Evolutionary conservation across 2,329 filamentous ascomycete genomes (phyloP), one percentile per base, ranked within the genome.

Genomic region (Diaporthe destruens): DNA sequence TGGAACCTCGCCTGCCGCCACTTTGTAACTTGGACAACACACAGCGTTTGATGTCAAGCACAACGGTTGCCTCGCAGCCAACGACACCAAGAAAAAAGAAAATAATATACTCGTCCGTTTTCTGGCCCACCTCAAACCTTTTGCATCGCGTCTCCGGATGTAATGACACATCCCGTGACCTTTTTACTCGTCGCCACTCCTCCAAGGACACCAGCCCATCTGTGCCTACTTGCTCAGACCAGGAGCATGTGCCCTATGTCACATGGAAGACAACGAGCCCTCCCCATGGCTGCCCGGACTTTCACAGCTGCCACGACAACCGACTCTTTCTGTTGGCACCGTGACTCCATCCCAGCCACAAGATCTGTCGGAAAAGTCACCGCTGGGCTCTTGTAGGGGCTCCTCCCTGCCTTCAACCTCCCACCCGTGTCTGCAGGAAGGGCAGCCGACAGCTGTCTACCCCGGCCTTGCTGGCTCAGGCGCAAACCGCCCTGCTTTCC

Each of bases 231-330:
- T 36, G 44, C 55, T 61, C 34, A 32, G 61, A 51, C 47, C 47
- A 61, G 44, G 68, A 70, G 68, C 68, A 70, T 70, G 68, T 39
- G 42, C 68, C 29, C 55, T 42, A 34, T 23, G 29, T 49, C 55
- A 57, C 55, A 70, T 70, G 68, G 68, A 20, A 70, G 29, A 70
- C 44, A 42, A 51, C 34, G n/a, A 53, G n/a, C 32, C 44, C 20
- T 53, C 18, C 16, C 32, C n/a, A 39, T 66, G 61, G 61, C 61
- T 29, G 23, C 16, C n/a, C 47, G 8, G n/a, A 18, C 20, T 53
- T 14, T 6, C 34, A 18, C 47, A 44, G 18, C 29, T 34, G 29
- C 42, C 68, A 12, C 56, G 36, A 70, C 44, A 16, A 29, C 32
- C 32, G 6, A 56, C 55, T 8, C 47, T 49, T 44, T 18, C 68